Evolutionary conservation across 2,329 filamentous ascomycete species (phyloP).

Genomic region (Elsinoe fawcettii): DNA sequence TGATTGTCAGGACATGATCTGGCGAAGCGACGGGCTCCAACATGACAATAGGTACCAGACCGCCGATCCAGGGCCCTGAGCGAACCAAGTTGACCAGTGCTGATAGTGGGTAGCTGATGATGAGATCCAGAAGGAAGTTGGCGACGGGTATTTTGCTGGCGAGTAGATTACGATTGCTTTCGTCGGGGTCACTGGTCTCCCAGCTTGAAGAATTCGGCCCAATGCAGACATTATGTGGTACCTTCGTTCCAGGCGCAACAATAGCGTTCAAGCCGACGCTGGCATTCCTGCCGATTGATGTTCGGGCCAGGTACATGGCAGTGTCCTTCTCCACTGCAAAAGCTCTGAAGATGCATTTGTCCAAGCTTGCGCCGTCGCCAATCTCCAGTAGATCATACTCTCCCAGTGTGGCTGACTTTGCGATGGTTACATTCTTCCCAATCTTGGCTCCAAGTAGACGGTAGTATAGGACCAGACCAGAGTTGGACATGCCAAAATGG

Average conservation of each 20-base stretch:
- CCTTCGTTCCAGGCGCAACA: constrained; percentile 43
- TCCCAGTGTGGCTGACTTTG: constrained; percentile 38
- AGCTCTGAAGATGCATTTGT: constrained; percentile 43
- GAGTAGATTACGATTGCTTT: constrained; percentile 42
- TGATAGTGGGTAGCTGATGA: constrained; percentile 39
- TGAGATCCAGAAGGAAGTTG: constrained; percentile 39
- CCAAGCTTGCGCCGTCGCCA: constrained; percentile 42
- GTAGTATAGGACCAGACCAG: constrained; percentile 39
- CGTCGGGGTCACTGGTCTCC: constrained; percentile 43
- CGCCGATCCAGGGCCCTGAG: constrained; percentile 37
- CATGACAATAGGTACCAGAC: constrained; percentile 39
- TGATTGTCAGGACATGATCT: constrained; percentile 36
- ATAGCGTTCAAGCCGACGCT: constrained; percentile 44
- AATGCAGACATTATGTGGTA: constrained; percentile 46
- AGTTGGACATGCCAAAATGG: constrained; percentile 37
- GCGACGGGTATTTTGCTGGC: constrained; percentile 33
- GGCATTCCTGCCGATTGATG: constrained; percentile 42
- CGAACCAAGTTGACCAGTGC: constrained; percentile 37
- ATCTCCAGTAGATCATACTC: constrained; percentile 53
- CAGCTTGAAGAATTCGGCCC: constrained; percentile 52
- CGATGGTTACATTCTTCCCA: constrained; percentile 44
- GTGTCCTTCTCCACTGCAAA: constrained; percentile 52
- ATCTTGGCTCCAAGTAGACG: constrained; percentile 48
- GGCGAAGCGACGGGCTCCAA: constrained; percentile 28
- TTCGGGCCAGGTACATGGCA: constrained; percentile 49